These are phyloP conservation scores for Eurotiales sp. DNA, from an alignment of 2,329 filamentous ascomycete species.

Conservation along the genomic window DNA sequence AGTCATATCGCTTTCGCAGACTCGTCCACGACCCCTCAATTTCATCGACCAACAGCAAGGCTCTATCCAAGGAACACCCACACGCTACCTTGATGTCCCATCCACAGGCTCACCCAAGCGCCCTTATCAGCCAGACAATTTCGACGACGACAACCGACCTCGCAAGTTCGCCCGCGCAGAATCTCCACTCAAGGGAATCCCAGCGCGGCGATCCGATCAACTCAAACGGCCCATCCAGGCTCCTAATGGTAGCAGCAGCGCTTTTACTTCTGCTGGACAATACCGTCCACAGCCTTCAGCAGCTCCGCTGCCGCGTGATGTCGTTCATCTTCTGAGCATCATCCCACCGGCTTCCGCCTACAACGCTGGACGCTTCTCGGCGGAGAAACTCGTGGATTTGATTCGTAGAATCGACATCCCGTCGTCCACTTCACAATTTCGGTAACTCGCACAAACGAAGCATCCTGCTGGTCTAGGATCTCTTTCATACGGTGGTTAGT, in stretches of 20 bases:
- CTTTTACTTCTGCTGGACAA: constrained; percentile 20
- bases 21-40: constrained; percentile 57
- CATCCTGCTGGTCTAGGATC: constrained; percentile 27
- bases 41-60: constrained; percentile 21
- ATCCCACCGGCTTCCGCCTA: constrained; percentile 72
- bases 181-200: constrained; percentile 87
- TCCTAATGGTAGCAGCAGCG: constrained; percentile 24
- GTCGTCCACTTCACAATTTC: constrained; percentile 42
- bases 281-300: constrained; percentile 54
- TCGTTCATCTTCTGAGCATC: constrained; percentile 63
- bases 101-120: constrained; percentile 49
- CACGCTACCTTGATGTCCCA: constrained; percentile 32
- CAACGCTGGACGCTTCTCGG: constrained; percentile 64
- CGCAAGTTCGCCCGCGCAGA: constrained; percentile 86
- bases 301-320: constrained; percentile 67
- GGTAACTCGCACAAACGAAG: constrained; percentile 28
- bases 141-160: constrained; percentile 70
- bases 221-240: constrained; percentile 50
- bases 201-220: constrained; percentile 78
- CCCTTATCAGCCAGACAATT: constrained; percentile 64
- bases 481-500: constrained; percentile 34
- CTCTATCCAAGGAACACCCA: constrained; percentile 33
- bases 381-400: constrained; percentile 68
- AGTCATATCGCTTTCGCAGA: constrained; percentile 80
- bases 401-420: constrained; percentile 67